Base-by-base conservation (phyloP, 441 rosid species). In the Dalechampia spathulata region DNA sequence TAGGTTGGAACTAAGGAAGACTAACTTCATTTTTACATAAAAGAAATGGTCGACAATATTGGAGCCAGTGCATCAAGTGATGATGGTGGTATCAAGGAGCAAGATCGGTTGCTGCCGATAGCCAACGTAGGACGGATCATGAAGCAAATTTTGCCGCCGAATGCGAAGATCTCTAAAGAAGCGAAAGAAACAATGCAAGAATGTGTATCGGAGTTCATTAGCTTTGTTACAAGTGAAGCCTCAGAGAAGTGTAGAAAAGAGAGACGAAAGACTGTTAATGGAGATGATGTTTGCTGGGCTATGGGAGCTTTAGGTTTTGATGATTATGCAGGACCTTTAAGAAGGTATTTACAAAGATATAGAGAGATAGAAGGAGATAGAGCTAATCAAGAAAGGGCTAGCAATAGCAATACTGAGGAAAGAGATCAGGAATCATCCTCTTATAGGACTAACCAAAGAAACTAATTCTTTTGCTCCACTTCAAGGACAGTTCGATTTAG, bases 251-350 rank as follows among this genome's bases (percentile, higher is more conserved):
- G 95, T 49, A 83, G 78, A 73, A 86, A 74, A 73, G 95, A 86
- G 82, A 86, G 80, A 76, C 66, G 95, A 50, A 87, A 87, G 72
- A 82, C 91, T 0, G 80, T 87, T 5, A 83, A 83, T 14, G 95
- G 95, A 37, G 91, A 83, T 43, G 95, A 87, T 50, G 67, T 87
- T n/a, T 87, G 89, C 55, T 87, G 91, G 89, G 91, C 95, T 25
- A 76, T 83, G 30, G 72, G 78, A 2, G 71, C 75, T 60, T 72
- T 87, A 75, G 95, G 91, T 74, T 80, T 87, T 68, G 91, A 87
- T 66, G 80, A 82, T 50, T 87, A 80, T n/a, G 76, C 78, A 0
- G 87, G 75, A 41, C 91, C 84, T 11, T 63, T 83, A 40, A 83
- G 58, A 21, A 74, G 70, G 65, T 86, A 80, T 56, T 72, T 83